These are phyloP conservation scores for Candida silvicultrix DNA, from an alignment of 805 yeast genomes.

Conservation along the genomic window DNA sequence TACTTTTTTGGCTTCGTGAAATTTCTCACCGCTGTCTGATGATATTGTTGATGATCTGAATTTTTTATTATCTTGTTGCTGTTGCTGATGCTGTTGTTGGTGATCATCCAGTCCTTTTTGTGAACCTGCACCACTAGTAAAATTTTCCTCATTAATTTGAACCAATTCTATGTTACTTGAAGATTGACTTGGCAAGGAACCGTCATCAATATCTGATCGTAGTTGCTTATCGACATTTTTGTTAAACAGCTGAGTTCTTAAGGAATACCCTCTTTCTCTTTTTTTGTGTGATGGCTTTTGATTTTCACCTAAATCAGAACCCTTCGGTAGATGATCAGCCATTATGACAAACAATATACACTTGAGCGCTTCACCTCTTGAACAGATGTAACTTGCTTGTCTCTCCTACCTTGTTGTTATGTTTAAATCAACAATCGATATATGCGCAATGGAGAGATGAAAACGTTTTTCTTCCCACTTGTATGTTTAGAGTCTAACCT, in stretches of 20 bases:
- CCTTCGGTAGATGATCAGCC: not conserved
- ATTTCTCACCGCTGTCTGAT: not conserved
- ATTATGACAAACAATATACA: too few species aligned
- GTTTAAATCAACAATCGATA: too few species aligned
- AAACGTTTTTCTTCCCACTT: not conserved
- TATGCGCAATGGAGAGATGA: too few species aligned
- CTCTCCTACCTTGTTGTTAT: not conserved
- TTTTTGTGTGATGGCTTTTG: constrained; percentile 12
- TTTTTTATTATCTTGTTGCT: not conserved
- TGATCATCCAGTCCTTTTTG: too few species aligned
- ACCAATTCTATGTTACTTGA: constrained; percentile 1
- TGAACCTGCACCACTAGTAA: not conserved
- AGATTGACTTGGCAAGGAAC: not conserved
- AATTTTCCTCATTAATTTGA: not conserved
- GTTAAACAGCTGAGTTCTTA: constrained; percentile 60
- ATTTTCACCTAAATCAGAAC: not conserved
- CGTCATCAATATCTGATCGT: constrained; percentile 1
- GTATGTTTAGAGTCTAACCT: not conserved
- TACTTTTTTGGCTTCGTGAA: constrained; percentile 14
- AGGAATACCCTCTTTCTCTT: constrained; percentile 58
- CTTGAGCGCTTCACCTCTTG: too few species aligned
- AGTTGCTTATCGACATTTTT: constrained; percentile 25
- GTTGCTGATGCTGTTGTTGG: too few species aligned
- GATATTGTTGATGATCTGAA: not conserved
- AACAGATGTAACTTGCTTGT: too few species aligned